These are phyloP conservation scores for Talinum fruticosum DNA, from an alignment of 148 eudicot genomes.

Conservation along the genomic window DNA sequence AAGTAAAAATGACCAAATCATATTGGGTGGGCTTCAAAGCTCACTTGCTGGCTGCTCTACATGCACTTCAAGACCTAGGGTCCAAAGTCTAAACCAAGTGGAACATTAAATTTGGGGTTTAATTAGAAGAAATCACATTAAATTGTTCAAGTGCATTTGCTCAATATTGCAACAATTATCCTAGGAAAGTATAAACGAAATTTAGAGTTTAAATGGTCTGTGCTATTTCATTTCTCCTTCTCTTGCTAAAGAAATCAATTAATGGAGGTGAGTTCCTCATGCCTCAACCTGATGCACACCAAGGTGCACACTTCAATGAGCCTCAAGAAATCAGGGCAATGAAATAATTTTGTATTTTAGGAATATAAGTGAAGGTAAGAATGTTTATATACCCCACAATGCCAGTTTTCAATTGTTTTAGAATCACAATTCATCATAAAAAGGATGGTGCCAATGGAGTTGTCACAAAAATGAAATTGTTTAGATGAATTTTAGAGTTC, in stretches of 20 bases:
- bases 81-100: too few relatives aligned
- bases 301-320: too few relatives aligned
- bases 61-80: background rate
- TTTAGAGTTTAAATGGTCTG: background rate
- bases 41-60: background rate
- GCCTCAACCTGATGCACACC: too few relatives aligned
- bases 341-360: too few relatives aligned
- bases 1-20: background rate
- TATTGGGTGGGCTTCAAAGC: too few relatives aligned
- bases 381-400: too few relatives aligned
- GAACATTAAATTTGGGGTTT: background rate
- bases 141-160: background rate
- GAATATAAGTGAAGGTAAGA: too few relatives aligned
- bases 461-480: background rate
- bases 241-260: background rate
- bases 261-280: background rate
- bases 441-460: too few relatives aligned
- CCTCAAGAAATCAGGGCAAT: too few relatives aligned
- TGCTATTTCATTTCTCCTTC: background rate
- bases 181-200: background rate
- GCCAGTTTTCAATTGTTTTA: too few relatives aligned
- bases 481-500: too few relatives aligned
- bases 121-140: background rate
- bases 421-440: too few relatives aligned
- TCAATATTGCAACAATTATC: background rate